Evolutionary conservation across 441 rosid species (phyloP).

Genomic region (Sinapis alba): DNA sequence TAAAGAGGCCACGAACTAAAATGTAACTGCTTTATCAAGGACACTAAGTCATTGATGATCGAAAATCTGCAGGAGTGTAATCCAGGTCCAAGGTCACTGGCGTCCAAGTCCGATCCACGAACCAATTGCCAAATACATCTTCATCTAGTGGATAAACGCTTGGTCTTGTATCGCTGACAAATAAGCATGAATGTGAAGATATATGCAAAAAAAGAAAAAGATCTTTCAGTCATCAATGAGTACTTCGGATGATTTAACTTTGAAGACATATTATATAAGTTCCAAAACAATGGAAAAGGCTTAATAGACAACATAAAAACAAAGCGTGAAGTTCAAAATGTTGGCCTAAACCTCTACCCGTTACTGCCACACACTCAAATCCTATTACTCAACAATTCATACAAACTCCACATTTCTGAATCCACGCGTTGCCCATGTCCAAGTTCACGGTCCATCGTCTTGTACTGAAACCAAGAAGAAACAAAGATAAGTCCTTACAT

Average conservation of each 20-base stretch:
- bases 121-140: neutral
- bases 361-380: slow-evolving; percentile 17
- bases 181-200: neutral
- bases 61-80: too few relatives aligned
- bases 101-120: neutral
- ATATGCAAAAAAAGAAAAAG: neutral
- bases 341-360: neutral
- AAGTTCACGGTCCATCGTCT: slow-evolving; percentile 68
- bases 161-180: neutral
- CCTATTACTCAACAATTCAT: slow-evolving; percentile 29
- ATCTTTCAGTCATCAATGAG: neutral
- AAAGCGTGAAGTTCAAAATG: slow-evolving; percentile 4
- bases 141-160: neutral
- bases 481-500: slow-evolving; percentile 15
- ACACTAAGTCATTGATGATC: too few relatives aligned
- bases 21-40: too few relatives aligned
- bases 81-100: too few relatives aligned
- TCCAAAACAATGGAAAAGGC: neutral
- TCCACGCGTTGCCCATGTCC: slow-evolving; percentile 2
- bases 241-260: neutral
- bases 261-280: neutral
- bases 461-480: slow-evolving; percentile 55
- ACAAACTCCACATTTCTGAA: slow-evolving; percentile 28
- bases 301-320: slow-evolving; percentile 19
- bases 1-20: too few relatives aligned